Evolutionary conservation across 495 filamentous ascomycete species (phyloP), one percentile per base, ranked within the genome.

Genomic region (Penicillium herquei): DNA sequence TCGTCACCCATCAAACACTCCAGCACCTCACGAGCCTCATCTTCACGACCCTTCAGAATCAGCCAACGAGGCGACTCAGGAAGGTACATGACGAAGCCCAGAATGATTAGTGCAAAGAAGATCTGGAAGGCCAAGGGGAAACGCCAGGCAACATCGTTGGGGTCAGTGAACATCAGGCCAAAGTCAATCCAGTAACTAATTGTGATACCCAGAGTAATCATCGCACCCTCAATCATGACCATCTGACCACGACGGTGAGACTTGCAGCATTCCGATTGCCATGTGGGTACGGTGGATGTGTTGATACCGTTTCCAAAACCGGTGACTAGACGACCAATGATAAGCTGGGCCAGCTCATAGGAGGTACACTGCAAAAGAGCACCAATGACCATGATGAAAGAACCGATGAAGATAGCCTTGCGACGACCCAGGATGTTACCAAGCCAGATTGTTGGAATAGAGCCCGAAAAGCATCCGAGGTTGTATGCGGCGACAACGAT

Each of bases 1-100:
- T 73, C 70, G 3, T 77, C 68, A 56, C 85, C 84, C 39, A 81
- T 76, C 18, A 92, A 68, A 11, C 82, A 83, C 21, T 75, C 75
- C 10, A 92, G 72, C 11, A 90, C 84, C 21, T 82, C 77, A 6
- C 81, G 68, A 6, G 87, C 83, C 68, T 90, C 87, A 12, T 86
- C 78, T 53, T 88, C 84, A 9, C 77, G 75, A 46, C 85, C 83
- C 71, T 86, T 85, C 43, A 89, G 68, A 48, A 91, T 83, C 18
- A 91, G 79, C 87, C 87, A 92, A 46, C 87, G 76, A 2, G 88
- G 88, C 0, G 85, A 88, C 70, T 91, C 88, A 26, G 87, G 88
- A 11, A 89, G 75, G 55, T 78, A 77, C 65, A 84, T 75, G 59
- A 91, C 78, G 58, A 86, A 82, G 10, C 54, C 64, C 18, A 87